Percentiles rank a stretch among this genome's conserved stretches.
Conservation (phyloP, 2,329 filamentous ascomycete species). For the Fusarium transvaalense region DNA sequence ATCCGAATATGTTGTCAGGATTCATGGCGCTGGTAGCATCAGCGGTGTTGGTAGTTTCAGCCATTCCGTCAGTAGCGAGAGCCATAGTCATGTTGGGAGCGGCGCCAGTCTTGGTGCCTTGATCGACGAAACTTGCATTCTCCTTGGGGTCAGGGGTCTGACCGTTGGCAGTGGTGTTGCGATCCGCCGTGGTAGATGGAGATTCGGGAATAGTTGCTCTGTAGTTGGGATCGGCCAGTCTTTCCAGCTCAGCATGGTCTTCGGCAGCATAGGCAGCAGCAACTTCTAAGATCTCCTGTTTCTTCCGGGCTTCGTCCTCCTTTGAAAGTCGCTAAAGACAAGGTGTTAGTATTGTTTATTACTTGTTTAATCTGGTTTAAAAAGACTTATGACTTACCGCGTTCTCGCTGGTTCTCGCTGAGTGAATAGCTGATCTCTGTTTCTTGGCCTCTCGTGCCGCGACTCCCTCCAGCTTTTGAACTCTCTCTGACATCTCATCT, state of each 20-base stretch:
- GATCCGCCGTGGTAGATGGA: neutral
- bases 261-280: neutral
- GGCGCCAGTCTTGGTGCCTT: neutral
- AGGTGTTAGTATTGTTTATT: neutral
- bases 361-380: neutral
- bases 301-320: conserved; percentile 1
- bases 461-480: neutral
- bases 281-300: neutral
- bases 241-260: neutral
- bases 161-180: neutral
- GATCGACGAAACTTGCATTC: neutral
- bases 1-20: neutral
- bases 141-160: neutral
- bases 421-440: neutral
- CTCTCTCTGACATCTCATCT: conserved; percentile 25
- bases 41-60: neutral
- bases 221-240: neutral
- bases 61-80: neutral
- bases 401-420: conserved; percentile 4
- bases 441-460: neutral
- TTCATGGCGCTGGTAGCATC: neutral
- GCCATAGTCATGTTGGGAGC: neutral
- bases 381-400: conserved; percentile 11
- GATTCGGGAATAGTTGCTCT: neutral
- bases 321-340: conserved; percentile 2